Evolutionary conservation across 352 stramenopile species (phyloP).

Genomic region (Phytopythium chamaehyphon): DNA sequence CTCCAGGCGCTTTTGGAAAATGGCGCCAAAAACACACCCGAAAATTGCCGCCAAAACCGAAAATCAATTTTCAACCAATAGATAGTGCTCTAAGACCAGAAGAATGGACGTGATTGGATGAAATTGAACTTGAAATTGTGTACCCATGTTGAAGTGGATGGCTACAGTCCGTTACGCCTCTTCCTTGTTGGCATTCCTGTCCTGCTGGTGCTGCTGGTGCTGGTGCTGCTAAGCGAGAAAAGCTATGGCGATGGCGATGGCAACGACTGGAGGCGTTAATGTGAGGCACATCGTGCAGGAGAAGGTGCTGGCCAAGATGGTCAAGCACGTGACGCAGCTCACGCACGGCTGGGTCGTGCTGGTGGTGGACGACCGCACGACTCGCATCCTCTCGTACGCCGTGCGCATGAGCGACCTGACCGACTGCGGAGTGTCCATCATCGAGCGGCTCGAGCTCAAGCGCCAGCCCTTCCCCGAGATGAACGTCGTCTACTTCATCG

Average conservation of each 20-base stretch:
- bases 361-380: constrained; percentile 93
- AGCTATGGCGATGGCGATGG: constrained; percentile 16
- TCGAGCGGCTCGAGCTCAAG: constrained; percentile 94
- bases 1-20: constrained; percentile 1
- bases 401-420: constrained; percentile 99
- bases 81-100: neutral
- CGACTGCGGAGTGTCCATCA: constrained; percentile 94
- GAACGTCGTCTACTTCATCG: constrained; percentile 95
- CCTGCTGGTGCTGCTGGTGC: too few species aligned
- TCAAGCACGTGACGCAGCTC: constrained; percentile 73
- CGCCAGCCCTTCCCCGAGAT: constrained; percentile 96
- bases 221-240: neutral
- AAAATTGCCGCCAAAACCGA: constrained; percentile 29
- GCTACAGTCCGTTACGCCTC: neutral
- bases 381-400: constrained; percentile 91
- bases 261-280: constrained; percentile 52
- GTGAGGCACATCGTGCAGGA: constrained; percentile 76
- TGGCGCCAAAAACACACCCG: constrained; percentile 21
- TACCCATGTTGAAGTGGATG: constrained; percentile 4
- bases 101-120: neutral
- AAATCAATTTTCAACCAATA: constrained; percentile 2
- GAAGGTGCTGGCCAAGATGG: constrained; percentile 79
- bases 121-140: constrained; percentile 11
- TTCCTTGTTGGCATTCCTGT: constrained; percentile 3
- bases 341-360: constrained; percentile 89